Evolutionary conservation across 2,329 filamentous ascomycete genomes (phyloP), one percentile per base, ranked within the genome.

Genomic region (Colletotrichum sp.): DNA sequence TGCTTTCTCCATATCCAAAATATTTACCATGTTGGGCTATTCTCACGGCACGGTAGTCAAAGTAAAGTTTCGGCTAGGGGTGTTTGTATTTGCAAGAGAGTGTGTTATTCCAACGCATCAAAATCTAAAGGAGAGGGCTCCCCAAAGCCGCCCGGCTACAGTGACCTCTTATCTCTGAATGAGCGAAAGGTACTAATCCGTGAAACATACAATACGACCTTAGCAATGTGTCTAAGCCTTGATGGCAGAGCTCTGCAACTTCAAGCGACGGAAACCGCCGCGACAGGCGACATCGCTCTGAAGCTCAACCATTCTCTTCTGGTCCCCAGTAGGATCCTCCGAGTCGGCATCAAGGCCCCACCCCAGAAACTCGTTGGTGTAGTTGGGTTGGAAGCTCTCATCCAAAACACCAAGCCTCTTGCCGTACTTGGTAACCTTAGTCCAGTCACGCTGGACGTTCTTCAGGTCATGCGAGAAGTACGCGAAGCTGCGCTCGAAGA

Each of bases 401-500:
- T 90, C 88, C 74, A 96, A 82, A 28, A 96, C 92, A 5, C 90
- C 92, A 4, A 96, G 88, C 5, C 94, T 88, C 88, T 95, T 95
- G 36, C 94, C 94, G 81, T 96, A 96, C 78, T 88, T 89, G 62
- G 94, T 95, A 13, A 95, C 94, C 88, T 96, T 95, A 74, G 89
- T 85, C 94, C 94, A 96, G 86, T 96, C 94, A 64, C 94, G 90
- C 69, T 84, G 79, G 7, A 96, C 94, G 79, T 96, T 96, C 90
- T 94, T 93, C 78, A 95, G 82, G 79, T 95, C 93, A 78, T 89
- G 89, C 75, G 92, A 94, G 84, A 95, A 94, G 88, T 95, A 95
- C 24, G 94, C 93, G 80, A 91, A 96, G 80, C 92, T 94, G 76
- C 94, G 92, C 89, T 95, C 93, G 80, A 94, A 95, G 84, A 96